phyloP scores from a whole-genome alignment of 1,284 basidiomycete genomes.

The Bondarzewia mesenterica region DNA sequence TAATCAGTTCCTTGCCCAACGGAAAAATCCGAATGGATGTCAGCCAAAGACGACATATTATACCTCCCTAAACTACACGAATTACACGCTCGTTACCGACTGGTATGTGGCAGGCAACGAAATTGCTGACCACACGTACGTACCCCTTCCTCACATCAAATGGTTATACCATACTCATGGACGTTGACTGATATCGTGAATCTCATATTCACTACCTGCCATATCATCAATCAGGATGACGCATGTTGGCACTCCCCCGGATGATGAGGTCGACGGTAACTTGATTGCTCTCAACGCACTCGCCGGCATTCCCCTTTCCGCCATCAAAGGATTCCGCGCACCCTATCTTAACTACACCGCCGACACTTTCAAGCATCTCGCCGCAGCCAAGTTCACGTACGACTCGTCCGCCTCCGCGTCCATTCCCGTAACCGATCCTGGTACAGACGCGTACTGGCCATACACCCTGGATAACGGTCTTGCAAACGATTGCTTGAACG shows the following conservation, averaged over 20 bases:
- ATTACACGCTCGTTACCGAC: slow-evolving; percentile 76
- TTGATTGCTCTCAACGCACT: slow-evolving; percentile 75
- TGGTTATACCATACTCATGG: neutral
- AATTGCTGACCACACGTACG: slow-evolving; percentile 77
- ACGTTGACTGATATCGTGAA: neutral
- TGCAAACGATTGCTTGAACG: slow-evolving; percentile 68
- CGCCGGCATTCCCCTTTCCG: slow-evolving; percentile 67
- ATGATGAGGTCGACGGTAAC: slow-evolving; percentile 71
- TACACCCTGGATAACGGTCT: slow-evolving; percentile 70
- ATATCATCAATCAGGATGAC: slow-evolving; percentile 63
- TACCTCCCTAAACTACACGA: slow-evolving; percentile 68
- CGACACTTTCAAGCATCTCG: slow-evolving; percentile 54
- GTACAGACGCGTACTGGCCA: slow-evolving; percentile 74
- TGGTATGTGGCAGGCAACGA: slow-evolving; percentile 83
- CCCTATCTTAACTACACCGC: slow-evolving; percentile 67
- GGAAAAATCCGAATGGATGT: slow-evolving; percentile 83
- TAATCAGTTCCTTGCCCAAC: slow-evolving; percentile 69
- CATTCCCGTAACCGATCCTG: slow-evolving; percentile 57
- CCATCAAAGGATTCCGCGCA: slow-evolving; percentile 71
- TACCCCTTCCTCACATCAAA: slow-evolving; percentile 1
- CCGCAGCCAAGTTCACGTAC: slow-evolving; percentile 59
- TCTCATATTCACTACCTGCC: slow-evolving; percentile 5
- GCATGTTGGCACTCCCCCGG: slow-evolving; percentile 59
- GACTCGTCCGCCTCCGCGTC: slow-evolving; percentile 63
- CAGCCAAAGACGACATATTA: slow-evolving; percentile 69